Percentiles rank a stretch among this genome's conserved stretches.
Conservation (phyloP, 805 yeast genomes). For the Lachancea sp. region DNA sequence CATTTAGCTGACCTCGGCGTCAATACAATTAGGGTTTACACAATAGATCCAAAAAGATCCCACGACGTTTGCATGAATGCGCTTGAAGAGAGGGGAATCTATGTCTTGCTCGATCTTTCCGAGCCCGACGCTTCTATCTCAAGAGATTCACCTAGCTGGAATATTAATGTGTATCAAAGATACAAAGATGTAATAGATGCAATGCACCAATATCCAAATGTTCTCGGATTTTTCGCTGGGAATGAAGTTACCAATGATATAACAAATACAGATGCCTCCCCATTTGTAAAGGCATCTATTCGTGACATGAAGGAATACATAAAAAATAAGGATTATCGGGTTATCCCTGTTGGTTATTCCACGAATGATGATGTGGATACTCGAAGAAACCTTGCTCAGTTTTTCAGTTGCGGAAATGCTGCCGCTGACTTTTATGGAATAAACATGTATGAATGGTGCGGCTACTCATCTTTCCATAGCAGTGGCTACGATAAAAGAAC, state of each 20-base stretch:
- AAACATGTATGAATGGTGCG: constrained; percentile 89
- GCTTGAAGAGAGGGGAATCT: constrained; percentile 79
- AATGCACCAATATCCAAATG: constrained; percentile 69
- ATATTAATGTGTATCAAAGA: constrained; percentile 60
- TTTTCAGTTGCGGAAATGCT: constrained; percentile 73
- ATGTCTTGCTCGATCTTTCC: constrained; percentile 83
- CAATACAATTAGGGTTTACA: constrained; percentile 80
- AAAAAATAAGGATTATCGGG: constrained; percentile 50
- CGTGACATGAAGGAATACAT: constrained; percentile 84
- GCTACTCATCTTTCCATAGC: constrained; percentile 49
- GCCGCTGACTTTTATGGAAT: constrained; percentile 73
- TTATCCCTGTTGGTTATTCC: constrained; percentile 90
- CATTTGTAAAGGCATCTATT: constrained; percentile 92
- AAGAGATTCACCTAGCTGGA: constrained; percentile 76
- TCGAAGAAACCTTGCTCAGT: constrained; percentile 72
- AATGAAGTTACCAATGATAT: constrained; percentile 89
- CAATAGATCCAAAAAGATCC: constrained; percentile 62
- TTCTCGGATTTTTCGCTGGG: constrained; percentile 94
- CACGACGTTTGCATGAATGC: constrained; percentile 76
- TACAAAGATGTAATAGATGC: constrained; percentile 78
- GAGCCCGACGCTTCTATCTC: constrained; percentile 76
- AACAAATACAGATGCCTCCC: constrained; percentile 81
- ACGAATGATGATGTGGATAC: constrained; percentile 83
- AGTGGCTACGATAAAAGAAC: constrained; percentile 68
- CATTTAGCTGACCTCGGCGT: constrained; percentile 60